Evolutionary conservation across 768 basidiomycete species (phyloP), one percentile per base, ranked within the genome.

Genomic region (Agaricus blazei): DNA sequence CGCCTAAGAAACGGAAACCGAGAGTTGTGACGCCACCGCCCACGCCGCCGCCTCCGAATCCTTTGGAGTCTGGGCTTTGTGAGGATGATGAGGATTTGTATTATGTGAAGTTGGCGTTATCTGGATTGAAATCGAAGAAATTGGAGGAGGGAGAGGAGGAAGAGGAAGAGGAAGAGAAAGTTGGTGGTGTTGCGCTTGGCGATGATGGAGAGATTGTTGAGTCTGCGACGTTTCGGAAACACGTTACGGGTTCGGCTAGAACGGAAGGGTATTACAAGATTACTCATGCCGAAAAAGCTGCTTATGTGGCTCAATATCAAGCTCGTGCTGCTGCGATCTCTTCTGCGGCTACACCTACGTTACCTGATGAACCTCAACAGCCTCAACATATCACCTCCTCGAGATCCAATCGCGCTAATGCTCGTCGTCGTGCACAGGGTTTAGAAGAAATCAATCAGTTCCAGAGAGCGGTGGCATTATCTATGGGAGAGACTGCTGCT

Each of bases 211-310:
- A 64, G 48, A 31, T 64, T 19, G 56, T 68, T 9, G 76, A 78
- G 41, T 63, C 73, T 1, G 75, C 78, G 6, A 72, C 81, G n/a
- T 82, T 84, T 70, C 85, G 88, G 37, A 84, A 83, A 51, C 93
- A 96, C 65, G 61, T 82, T 48, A 88, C 89, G 1, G 94, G 95
- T 24, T 88, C 90, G 31, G 93, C 93, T 15, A 84, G 96, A 14
- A 93, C 94, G 1, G 92, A 98, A 68, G 96, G 97, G 3, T 94
- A 87, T 71, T 96, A 96, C 80, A 91, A 93, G 75, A 92, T 98
- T 67, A 86, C 92, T 0, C 88, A 92, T 63, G 82, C 87, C 5
- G 90, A 93, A 67, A 97, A 97, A 74, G 87, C 92, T 0, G 83
- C 83, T 2, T 98, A 98, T 62, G 89, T 98, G 42, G 88, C 91